These are phyloP conservation scores for Erigeron philadelphicus DNA, from an alignment of 140 eudicot species.

Conservation along the genomic window DNA sequence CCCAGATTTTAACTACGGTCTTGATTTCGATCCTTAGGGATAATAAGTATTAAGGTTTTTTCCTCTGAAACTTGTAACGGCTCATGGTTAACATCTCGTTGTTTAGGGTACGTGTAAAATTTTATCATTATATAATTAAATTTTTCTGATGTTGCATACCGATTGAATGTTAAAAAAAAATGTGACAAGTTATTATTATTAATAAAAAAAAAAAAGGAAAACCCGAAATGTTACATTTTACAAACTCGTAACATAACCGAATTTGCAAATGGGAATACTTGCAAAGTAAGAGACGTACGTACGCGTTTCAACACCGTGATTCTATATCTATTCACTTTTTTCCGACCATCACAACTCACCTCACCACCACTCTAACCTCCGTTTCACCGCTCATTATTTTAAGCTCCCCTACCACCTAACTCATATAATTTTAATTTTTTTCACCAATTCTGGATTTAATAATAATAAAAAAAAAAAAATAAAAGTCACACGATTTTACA, in stretches of 20 bases:
- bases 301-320: conserved; percentile 1
- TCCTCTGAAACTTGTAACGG: no score
- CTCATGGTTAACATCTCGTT: no score
- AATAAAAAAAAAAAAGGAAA: no score
- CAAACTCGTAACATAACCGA: background rate
- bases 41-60: no score
- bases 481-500: background rate
- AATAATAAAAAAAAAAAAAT: background rate
- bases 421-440: background rate
- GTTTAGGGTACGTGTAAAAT: no score
- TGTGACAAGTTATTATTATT: no score
- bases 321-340: background rate
- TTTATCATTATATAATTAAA: no score
- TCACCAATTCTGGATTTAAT: background rate
- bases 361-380: conserved; percentile 10
- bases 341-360: conserved; percentile 18
- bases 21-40: no score
- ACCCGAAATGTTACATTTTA: no score
- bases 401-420: conserved; percentile 3
- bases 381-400: background rate
- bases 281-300: conserved; percentile 13
- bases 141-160: no score
- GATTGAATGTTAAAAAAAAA: no score
- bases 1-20: no score
- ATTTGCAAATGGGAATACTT: background rate